Evolutionary conservation across 768 basidiomycete genomes (phyloP), one percentile per base, ranked within the genome.

Genomic region (Pholiota microspora): DNA sequence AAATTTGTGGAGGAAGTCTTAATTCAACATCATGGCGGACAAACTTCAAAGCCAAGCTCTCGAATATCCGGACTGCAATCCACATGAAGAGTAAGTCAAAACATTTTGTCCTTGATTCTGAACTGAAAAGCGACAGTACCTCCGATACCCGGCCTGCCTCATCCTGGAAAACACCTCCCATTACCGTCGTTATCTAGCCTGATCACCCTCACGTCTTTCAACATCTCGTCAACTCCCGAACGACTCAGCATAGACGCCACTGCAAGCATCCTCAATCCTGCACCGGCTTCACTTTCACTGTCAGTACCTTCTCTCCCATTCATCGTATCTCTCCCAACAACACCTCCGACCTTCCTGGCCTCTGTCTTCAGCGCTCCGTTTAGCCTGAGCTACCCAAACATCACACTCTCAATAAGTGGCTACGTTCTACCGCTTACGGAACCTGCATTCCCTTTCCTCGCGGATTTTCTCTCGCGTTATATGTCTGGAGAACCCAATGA

Each of bases 341-440:
- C 49, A 16, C 23, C 45, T 1, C 44, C 55, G 16, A 65, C 83
- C 35, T 75, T 81, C 1, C 68, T 90, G 4, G 86, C 84, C 16
- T 72, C 79, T 4, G 80, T 85, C 13, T 63, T 73, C 35, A 81
- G 83, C 3, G 65, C 72, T 2, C 81, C 86, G 1, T 84, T 89
- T 64, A 63, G 67, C 0, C 76, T 89, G 45, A 84, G 82, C 0
- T 83, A 84, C 60, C 86, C 87, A 10, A 91, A 89, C 63, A 77
- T 86, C 49, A 82, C 86, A 0, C 62, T 92, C 21, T 59, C 68
- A 29, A 69, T 90, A 31, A 67, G 71, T 10, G 90, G 90, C 24
- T 66, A 57, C 15, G 77, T 89, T 25, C 75, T 87, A 28, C 79
- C 87, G 4, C 66, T 89, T 3, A 65, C 73, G 2, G 38, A 68